Base-by-base conservation (phyloP, 768 basidiomycete genomes). In the Lentinula sp. region DNA sequence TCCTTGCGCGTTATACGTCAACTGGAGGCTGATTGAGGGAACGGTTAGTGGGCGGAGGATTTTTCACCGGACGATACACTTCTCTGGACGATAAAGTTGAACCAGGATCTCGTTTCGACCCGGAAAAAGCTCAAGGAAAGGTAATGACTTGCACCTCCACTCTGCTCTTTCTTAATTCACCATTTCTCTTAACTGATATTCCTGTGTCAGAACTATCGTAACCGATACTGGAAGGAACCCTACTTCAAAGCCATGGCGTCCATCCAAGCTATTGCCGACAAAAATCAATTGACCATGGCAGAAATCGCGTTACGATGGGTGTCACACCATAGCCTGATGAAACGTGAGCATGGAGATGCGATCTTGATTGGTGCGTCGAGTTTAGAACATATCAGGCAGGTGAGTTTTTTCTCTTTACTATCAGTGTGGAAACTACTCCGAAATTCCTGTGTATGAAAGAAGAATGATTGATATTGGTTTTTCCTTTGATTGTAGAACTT, bases 341-440 rank as follows among this genome's bases (percentile, higher is more conserved):
- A 78, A 64, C 71, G 76, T 6, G 80, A 83, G 63, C 64, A 74
- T 28, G 78, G 80, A 13, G 81, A 84, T 65, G 69, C 79, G 32
- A 72, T 87, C 59, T 71, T 88, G 58, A 86, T 89, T 65, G 86
- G 86, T 16, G 86, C 85, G 32, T 83, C 80, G 4, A 83, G 77
- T 60, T 57, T 81, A 63, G 28, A 55, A 50, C 54, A 46, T 39
- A 32, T 57, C 11, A 49, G 35, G 49, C 52, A 57, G 60, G 60
- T 66, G 23, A 37, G 37, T 37, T 37, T 11, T 37, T 37, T 23
- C 1, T 23, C 23, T 23, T 23, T 23, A 23, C 23, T 23, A 23
- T 23, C 23, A 23, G 23, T 23, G 2, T 23, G 23, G 23, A 23
- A 37, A 37, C 37, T 11, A 37, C 8, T 37, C 56, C 35, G 15